Percentiles rank a stretch among this genome's conserved stretches.
phyloP scores from a whole-genome alignment of 164 flowering plant genomes.

The Sextonia rubra region DNA sequence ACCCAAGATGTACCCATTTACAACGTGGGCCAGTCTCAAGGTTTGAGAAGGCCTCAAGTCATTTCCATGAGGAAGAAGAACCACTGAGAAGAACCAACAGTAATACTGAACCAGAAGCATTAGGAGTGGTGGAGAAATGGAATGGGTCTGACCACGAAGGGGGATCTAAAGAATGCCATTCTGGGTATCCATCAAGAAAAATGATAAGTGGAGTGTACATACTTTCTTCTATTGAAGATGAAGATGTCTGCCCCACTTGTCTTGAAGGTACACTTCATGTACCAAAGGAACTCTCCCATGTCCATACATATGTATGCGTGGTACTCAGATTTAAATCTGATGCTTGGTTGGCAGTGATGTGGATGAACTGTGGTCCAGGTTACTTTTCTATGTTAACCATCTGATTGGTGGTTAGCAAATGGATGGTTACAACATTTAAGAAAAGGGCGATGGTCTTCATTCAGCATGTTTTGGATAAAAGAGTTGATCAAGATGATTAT shows the following conservation, averaged over 20 bases:
- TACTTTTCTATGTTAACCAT: no score
- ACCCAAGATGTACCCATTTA: conserved; percentile 59
- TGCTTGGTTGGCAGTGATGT: neutral
- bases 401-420: neutral
- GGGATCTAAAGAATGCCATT: conserved; percentile 38
- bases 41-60: conserved; percentile 88
- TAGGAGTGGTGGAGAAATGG: conserved; percentile 52
- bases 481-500: no score
- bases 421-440: neutral
- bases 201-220: conserved; percentile 35
- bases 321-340: neutral
- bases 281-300: neutral
- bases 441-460: no score
- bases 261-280: conserved; percentile 67
- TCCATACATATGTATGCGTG: neutral
- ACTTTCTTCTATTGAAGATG: conserved; percentile 78
- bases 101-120: conserved; percentile 40
- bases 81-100: conserved; percentile 54
- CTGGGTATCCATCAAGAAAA: conserved; percentile 43
- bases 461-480: no score
- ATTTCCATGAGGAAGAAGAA: conserved; percentile 77
- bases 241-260: conserved; percentile 98
- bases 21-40: conserved; percentile 66
- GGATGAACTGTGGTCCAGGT: neutral
- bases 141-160: conserved; percentile 50